Base-by-base conservation (phyloP, 2,329 filamentous ascomycete genomes). In the Apiospora phragmitis region DNA sequence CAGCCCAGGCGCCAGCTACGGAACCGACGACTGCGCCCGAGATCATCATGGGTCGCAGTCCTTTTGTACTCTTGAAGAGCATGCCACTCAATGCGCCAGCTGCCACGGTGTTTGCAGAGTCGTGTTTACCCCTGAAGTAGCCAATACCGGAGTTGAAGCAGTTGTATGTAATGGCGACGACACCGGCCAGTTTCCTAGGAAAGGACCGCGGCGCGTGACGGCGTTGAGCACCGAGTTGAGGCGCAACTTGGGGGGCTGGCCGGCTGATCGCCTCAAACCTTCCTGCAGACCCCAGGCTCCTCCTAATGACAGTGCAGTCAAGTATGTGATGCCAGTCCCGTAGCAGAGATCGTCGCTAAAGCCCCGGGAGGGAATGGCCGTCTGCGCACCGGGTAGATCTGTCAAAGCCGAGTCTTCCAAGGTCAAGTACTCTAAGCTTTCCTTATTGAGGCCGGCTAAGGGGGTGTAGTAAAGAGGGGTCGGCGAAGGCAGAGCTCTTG, bases 281-380 rank as follows among this genome's bases (percentile, higher is more conserved):
- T 99, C 96, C 74, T 93, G 92, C 76, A 99, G 82, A 73, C 96
- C 96, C 95, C 95, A 98, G 70, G 90, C 91, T 75, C 96, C 96
- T 81, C 96, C 96, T 75, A 97, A 80, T 51, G 92, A 89, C 77
- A 99, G 86, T 8, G 93, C 96, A n/a, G 93, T 86, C 72, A 99
- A 87, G 81, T 99, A 99, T 79, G 94, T 97, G 73, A 95, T 91
- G 77, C 96, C 96, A 29, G 96, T 97, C 79, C 97, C 96, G 82
- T 99, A 99, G 85, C 96, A 98, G 72, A 99, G 90, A 82, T 99
- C 96, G 80, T 99, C 96, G 72, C 95, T 97, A 91, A 97, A 99
- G 80, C 96, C 96, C 81, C 96, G 92, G 70, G 95, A 98, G 59
- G 97, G 96, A 69, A 99, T 89, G 69, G 95, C 92, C 59, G 95